A percentile compares a stretch with the other conserved stretches of the same genome.
phyloP scores from a whole-genome alignment of 306 rosid species.

The Prunus mira region DNA sequence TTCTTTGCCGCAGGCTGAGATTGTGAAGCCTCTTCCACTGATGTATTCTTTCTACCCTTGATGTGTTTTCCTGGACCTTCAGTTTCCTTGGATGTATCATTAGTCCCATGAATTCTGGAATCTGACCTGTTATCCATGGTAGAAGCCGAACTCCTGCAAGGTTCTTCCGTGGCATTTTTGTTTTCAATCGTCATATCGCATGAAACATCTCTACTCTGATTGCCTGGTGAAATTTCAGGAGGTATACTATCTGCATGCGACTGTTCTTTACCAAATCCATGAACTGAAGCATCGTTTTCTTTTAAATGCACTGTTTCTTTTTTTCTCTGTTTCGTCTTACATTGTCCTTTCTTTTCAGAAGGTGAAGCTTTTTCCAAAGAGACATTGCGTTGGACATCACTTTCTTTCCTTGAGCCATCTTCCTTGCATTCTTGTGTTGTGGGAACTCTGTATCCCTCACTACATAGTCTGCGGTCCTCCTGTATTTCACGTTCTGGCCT shows the following conservation, averaged over 20 bases:
- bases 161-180: constrained; percentile 13
- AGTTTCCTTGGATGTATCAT: constrained; percentile 25
- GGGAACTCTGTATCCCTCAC: background rate
- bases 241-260: constrained; percentile 23
- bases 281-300: constrained; percentile 2
- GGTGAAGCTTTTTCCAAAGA: constrained; percentile 6
- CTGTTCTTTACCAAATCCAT: constrained; percentile 25
- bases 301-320: background rate
- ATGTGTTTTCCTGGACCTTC: constrained; percentile 32
- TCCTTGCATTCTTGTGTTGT: background rate
- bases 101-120: constrained; percentile 19
- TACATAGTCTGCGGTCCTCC: background rate
- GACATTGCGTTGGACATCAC: background rate
- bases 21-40: constrained; percentile 33
- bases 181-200: constrained; percentile 11
- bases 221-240: constrained; percentile 20
- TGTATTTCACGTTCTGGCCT: background rate
- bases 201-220: constrained; percentile 27
- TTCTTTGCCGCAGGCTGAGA: constrained; percentile 24
- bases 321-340: constrained; percentile 1
- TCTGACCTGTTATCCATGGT: constrained; percentile 18
- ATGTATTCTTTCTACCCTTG: constrained; percentile 12
- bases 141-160: constrained; percentile 18
- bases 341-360: constrained; percentile 1
- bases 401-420: background rate